Conservation (phyloP, 768 basidiomycete species). For the Dentipellis fragilis region DNA sequence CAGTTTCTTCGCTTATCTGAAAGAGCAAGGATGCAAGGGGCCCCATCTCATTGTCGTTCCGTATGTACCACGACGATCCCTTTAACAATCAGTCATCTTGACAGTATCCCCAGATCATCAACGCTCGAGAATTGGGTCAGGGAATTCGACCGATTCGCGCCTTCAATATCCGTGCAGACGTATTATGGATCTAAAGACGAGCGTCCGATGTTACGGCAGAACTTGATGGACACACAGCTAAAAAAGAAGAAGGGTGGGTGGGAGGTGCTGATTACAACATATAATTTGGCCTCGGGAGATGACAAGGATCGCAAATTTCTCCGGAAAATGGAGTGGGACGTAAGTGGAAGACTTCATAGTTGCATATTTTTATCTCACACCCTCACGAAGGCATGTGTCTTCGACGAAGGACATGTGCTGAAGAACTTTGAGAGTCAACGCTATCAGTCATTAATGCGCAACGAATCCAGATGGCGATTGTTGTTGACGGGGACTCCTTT, state of each 20-base stretch:
- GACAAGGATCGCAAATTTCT: constrained; percentile 88
- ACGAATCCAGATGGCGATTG: constrained; percentile 81
- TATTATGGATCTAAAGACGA: constrained; percentile 95
- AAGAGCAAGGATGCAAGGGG: constrained; percentile 66
- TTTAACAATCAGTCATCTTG: background rate
- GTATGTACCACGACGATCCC: constrained; percentile 37
- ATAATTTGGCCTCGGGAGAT: constrained; percentile 87
- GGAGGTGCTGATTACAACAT: constrained; percentile 94
- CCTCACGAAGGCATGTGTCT: constrained; percentile 67
- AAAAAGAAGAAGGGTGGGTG: constrained; percentile 49
- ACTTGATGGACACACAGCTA: constrained; percentile 51
- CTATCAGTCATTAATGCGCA: constrained; percentile 80
- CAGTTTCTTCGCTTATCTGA: constrained; percentile 86
- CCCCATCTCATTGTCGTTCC: constrained; percentile 95
- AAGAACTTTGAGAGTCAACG: constrained; percentile 98
- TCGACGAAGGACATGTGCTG: constrained; percentile 93
- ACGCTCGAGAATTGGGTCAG: constrained; percentile 98
- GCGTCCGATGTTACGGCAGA: constrained; percentile 61
- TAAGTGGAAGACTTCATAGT: constrained; percentile 30
- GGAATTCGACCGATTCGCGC: constrained; percentile 89
- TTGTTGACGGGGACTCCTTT: constrained; percentile 93
- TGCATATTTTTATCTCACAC: background rate
- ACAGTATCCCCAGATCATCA: constrained; percentile 53
- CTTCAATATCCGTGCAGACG: constrained; percentile 73
- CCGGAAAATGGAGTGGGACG: constrained; percentile 85